Evolutionary conservation across 371 early-diverging fungal genomes (phyloP).

Genomic region (Nematocida minor): DNA sequence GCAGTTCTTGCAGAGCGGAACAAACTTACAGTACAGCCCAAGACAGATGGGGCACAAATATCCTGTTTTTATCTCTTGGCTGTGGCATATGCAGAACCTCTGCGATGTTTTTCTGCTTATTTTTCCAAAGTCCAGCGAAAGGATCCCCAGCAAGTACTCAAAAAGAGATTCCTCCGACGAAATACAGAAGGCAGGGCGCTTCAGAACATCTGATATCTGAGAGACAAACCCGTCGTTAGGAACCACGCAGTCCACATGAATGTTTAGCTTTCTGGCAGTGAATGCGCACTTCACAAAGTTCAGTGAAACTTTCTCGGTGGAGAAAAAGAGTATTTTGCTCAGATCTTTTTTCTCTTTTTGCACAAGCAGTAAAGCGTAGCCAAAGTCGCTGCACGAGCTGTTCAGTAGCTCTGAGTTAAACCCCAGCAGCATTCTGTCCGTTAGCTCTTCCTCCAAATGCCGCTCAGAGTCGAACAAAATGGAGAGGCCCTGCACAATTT

Average conservation of each 20-base stretch:
- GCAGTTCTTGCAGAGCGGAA: conserved; percentile 64
- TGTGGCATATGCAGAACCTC: conserved; percentile 60
- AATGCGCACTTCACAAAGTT: conserved; percentile 51
- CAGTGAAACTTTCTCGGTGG: background rate
- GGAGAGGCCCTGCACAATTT: background rate
- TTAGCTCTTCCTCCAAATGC: conserved; percentile 25
- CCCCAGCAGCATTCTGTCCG: background rate
- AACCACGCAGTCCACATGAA: conserved; percentile 37
- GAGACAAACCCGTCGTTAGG: conserved; percentile 11
- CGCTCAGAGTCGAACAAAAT: conserved; percentile 11
- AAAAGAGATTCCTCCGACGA: conserved; percentile 3
- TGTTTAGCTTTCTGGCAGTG: conserved; percentile 23
- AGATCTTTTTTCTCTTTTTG: conserved; percentile 2
- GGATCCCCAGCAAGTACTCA: conserved; percentile 17
- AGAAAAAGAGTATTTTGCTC: conserved; percentile 25
- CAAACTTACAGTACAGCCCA: conserved; percentile 63
- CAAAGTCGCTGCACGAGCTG: conserved; percentile 8
- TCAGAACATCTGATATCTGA: conserved; percentile 3
- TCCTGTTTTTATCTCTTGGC: conserved; percentile 51
- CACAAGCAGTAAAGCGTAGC: conserved; percentile 32
- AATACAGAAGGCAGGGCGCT: background rate
- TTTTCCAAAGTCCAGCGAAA: background rate
- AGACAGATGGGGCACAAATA: conserved; percentile 64
- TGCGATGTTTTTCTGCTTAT: background rate
- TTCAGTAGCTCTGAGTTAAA: background rate